phyloP scores from a whole-genome alignment of 345 rosid species.

The Melaleuca alternifolia region DNA sequence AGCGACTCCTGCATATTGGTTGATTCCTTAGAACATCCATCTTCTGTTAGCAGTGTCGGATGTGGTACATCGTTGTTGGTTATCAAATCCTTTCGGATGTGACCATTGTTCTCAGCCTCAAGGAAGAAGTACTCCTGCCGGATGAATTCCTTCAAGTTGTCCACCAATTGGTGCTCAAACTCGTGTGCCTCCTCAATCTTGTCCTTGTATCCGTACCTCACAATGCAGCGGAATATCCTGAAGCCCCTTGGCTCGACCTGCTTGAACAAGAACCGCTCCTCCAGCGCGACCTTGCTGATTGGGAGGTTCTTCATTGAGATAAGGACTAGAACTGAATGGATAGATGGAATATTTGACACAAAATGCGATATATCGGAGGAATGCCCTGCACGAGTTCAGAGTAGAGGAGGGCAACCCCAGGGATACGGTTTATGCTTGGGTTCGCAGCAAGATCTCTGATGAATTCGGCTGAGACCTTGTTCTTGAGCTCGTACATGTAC shows the following conservation, averaged over 20 bases:
- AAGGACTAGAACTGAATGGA: conserved; percentile 52
- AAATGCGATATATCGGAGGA: conserved; percentile 66
- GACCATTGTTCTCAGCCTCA: conserved; percentile 25
- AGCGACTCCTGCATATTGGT: background rate
- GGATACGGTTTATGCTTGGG: conserved; percentile 29
- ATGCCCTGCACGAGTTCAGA: conserved; percentile 72
- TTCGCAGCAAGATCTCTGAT: conserved; percentile 23
- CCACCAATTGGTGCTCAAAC: conserved; percentile 77
- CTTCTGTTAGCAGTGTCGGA: background rate
- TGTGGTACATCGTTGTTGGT: conserved; percentile 5
- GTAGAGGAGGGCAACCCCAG: conserved; percentile 60
- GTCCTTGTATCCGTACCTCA: conserved; percentile 63
- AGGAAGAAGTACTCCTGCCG: conserved; percentile 30
- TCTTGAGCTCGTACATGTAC: conserved; percentile 39
- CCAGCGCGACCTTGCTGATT: conserved; percentile 24
- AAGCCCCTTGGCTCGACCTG: conserved; percentile 45
- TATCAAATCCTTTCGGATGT: conserved; percentile 23
- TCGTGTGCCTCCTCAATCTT: conserved; percentile 68
- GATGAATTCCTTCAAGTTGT: conserved; percentile 89
- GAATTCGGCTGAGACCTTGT: conserved; percentile 45
- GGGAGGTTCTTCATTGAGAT: conserved; percentile 64
- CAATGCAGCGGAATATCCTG: conserved; percentile 60
- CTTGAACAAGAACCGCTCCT: conserved; percentile 59
- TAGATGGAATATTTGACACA: conserved; percentile 36
- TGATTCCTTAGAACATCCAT: background rate